phyloP scores from a whole-genome alignment of 202 grass and related monocot species.

The Zoysia matrella region DNA sequence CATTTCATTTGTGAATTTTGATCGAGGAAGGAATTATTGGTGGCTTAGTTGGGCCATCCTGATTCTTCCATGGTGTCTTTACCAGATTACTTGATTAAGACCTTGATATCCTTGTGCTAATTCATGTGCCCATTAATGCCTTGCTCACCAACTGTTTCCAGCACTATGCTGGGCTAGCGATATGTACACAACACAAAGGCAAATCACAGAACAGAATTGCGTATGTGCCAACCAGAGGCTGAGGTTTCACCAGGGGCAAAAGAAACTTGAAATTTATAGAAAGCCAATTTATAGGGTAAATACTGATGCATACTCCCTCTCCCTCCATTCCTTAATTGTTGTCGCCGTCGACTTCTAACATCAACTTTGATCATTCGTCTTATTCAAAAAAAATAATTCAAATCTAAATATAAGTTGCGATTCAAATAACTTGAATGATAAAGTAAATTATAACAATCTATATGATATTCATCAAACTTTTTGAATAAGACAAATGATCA shows the following conservation, averaged over 20 bases:
- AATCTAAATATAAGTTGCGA: too few relatives aligned
- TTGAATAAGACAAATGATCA: too few relatives aligned
- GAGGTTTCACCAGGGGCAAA: background rate
- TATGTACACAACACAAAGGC: background rate
- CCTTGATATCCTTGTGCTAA: background rate
- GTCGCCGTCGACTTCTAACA: background rate
- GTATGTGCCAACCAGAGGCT: background rate
- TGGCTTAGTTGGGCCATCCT: background rate
- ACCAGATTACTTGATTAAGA: conserved; percentile 28
- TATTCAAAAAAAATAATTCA: too few relatives aligned
- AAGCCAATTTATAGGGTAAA: conserved; percentile 9
- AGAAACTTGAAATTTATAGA: conserved; percentile 28
- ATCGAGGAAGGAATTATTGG: background rate
- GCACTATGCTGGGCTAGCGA: background rate
- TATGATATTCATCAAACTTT: too few relatives aligned
- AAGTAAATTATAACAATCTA: too few relatives aligned
- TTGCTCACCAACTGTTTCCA: background rate
- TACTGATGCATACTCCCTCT: background rate
- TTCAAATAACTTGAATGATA: too few relatives aligned
- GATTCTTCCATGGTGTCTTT: conserved; percentile 1
- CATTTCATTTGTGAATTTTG: background rate
- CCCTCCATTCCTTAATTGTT: too few relatives aligned
- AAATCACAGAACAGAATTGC: background rate
- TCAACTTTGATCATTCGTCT: too few relatives aligned
- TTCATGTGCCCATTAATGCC: background rate